Evolutionary conservation across 2,329 filamentous ascomycete species (phyloP).

Genomic region (Didymellaceae sp.): DNA sequence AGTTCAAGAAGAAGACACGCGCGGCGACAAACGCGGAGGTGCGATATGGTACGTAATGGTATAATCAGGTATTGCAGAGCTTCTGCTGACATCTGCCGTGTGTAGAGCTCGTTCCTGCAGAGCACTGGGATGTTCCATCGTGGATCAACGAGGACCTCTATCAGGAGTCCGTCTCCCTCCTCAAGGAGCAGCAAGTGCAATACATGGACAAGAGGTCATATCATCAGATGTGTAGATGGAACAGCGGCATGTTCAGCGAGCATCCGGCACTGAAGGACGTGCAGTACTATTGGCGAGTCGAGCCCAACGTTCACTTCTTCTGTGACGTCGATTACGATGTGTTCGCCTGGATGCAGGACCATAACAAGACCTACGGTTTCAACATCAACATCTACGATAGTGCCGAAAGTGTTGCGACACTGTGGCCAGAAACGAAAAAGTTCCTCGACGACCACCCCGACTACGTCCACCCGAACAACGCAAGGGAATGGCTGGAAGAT

Average conservation of each 20-base stretch:
- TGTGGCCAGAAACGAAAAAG: conserved; percentile 96
- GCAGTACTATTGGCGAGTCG: conserved; percentile 97
- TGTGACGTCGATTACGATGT: conserved; percentile 98
- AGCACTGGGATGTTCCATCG: conserved; percentile 89
- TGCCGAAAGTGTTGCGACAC: conserved; percentile 79
- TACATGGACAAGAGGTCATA: conserved; percentile 90
- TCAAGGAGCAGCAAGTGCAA: conserved; percentile 85
- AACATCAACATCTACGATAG: conserved; percentile 97
- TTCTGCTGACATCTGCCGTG: conserved; percentile 13
- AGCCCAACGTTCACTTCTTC: conserved; percentile 99
- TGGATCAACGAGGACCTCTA: conserved; percentile 94
- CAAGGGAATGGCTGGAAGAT: conserved; percentile 87
- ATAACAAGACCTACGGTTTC: conserved; percentile 99
- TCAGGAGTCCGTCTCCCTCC: conserved; percentile 79
- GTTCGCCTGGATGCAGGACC: conserved; percentile 96
- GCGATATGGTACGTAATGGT: conserved; percentile 70
- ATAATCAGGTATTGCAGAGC: no score
- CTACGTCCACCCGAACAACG: conserved; percentile 82
- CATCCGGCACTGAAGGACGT: conserved; percentile 83
- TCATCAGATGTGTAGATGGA: conserved; percentile 99
- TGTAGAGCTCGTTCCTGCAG: conserved; percentile 84
- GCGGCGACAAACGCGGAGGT: conserved; percentile 88
- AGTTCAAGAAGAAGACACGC: conserved; percentile 84
- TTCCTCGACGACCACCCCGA: conserved; percentile 86
- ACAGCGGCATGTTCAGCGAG: conserved; percentile 96